These are phyloP conservation scores for Chrysosporium queenslandicum DNA, from an alignment of 2,329 filamentous ascomycete species.

Conservation along the genomic window DNA sequence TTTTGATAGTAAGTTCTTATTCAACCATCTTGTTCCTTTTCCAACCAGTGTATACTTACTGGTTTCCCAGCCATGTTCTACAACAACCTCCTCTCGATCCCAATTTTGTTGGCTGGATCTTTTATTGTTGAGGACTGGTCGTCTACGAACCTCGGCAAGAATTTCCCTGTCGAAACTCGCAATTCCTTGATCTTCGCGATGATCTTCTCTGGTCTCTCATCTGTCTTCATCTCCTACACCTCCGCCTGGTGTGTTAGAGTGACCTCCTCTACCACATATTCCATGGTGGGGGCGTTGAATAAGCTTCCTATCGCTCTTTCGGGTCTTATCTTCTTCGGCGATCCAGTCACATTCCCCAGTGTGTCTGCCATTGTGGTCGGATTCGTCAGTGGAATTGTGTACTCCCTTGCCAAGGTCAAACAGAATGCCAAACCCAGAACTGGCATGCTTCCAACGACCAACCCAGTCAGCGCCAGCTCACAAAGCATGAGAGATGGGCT, in stretches of 20 bases:
- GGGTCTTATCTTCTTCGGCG: conserved; percentile 89
- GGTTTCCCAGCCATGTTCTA: conserved; percentile 84
- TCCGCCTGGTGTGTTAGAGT: conserved; percentile 98
- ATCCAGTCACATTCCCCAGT: conserved; percentile 82
- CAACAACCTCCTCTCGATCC: conserved; percentile 96
- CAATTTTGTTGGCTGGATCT: conserved; percentile 73
- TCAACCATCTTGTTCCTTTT: neutral
- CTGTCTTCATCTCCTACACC: conserved; percentile 98
- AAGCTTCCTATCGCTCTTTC: conserved; percentile 92
- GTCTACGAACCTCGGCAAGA: conserved; percentile 64
- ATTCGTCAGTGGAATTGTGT: conserved; percentile 86
- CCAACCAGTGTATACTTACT: neutral
- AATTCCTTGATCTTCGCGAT: conserved; percentile 76
- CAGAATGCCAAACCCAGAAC: conserved; percentile 59
- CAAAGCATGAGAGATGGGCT: conserved; percentile 81
- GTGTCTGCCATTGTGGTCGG: conserved; percentile 85
- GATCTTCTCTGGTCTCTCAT: conserved; percentile 84
- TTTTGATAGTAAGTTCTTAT: conserved; percentile 73
- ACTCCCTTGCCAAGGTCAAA: conserved; percentile 74
- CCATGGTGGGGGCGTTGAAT: conserved; percentile 96
- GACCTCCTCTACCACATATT: conserved; percentile 95
- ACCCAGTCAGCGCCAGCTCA: conserved; percentile 77
- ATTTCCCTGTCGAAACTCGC: conserved; percentile 76
- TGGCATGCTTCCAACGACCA: conserved; percentile 55
- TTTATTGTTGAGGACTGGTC: conserved; percentile 90